Conservation (phyloP, 129 eudicot genomes). For the Escallonia rubra region DNA sequence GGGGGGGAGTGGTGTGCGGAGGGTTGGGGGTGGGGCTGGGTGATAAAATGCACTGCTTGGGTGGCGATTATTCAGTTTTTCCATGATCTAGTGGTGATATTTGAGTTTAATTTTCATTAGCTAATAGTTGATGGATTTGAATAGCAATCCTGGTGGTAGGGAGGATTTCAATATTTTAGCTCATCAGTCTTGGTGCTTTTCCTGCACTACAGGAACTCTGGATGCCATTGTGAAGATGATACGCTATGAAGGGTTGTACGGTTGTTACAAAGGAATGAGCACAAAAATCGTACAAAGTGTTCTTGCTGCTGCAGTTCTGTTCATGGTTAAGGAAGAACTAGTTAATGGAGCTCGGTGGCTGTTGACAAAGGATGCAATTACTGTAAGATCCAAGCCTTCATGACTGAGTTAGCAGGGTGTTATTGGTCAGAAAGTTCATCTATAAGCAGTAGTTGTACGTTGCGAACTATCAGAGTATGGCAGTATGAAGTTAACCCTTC, state of each 20-base stretch:
- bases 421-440: background rate
- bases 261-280: constrained; percentile 89
- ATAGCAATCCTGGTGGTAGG: background rate
- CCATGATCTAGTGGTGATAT: too few species aligned
- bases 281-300: constrained; percentile 95
- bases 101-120: background rate
- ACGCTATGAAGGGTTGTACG: constrained; percentile 74
- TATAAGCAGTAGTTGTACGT: background rate
- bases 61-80: background rate
- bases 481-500: background rate
- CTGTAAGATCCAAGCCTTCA: constrained; percentile 19
- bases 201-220: constrained; percentile 52
- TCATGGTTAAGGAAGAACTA: constrained; percentile 96
- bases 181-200: background rate
- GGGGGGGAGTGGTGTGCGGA: too few species aligned
- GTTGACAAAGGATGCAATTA: constrained; percentile 42
- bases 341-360: constrained; percentile 74
- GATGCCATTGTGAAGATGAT: constrained; percentile 91
- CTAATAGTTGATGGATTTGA: background rate
- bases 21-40: background rate
- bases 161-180: background rate
- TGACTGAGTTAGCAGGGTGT: background rate
- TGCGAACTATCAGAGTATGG: background rate
- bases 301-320: constrained; percentile 92
- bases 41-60: background rate